Evolutionary conservation across 2,329 filamentous ascomycete species (phyloP).

Genomic region (Alternaria burnsii): DNA sequence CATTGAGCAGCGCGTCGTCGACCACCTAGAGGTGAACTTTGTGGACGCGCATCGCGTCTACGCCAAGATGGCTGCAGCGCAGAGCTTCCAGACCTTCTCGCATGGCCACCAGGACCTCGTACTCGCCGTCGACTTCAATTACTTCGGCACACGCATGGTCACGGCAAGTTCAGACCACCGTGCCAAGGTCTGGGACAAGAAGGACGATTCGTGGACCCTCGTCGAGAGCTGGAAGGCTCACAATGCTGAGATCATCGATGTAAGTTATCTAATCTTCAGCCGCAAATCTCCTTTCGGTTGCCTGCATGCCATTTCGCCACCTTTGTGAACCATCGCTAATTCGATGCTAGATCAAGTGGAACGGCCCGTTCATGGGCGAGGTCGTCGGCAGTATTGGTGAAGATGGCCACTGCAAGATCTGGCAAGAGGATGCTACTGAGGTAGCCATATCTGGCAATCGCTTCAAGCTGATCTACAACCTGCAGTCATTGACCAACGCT

Average conservation of each 20-base stretch:
- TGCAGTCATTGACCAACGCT: constrained; percentile 71
- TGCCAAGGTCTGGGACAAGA: constrained; percentile 88
- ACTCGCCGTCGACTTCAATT: constrained; percentile 87
- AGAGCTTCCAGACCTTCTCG: constrained; percentile 66
- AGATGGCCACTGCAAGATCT: constrained; percentile 89
- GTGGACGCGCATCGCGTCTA: constrained; percentile 41
- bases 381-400: constrained; percentile 87
- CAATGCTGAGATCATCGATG: constrained; percentile 88
- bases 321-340: constrained; percentile 32
- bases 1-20: constrained; percentile 36
- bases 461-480: constrained; percentile 75
- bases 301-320: constrained; percentile 30
- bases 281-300: constrained; percentile 24
- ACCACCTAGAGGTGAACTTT: constrained; percentile 41
- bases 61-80: constrained; percentile 47
- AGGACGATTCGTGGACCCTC: constrained; percentile 78
- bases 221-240: constrained; percentile 92
- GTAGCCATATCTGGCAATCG: constrained; percentile 76
- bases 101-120: constrained; percentile 83
- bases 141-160: constrained; percentile 89
- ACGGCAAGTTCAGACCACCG: constrained; percentile 92
- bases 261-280: constrained; percentile 55
- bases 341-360: constrained; percentile 80
- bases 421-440: constrained; percentile 88
- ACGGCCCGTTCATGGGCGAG: constrained; percentile 87